Evolutionary conservation across 768 basidiomycete genomes (phyloP).

Genomic region (Epithele typhae): DNA sequence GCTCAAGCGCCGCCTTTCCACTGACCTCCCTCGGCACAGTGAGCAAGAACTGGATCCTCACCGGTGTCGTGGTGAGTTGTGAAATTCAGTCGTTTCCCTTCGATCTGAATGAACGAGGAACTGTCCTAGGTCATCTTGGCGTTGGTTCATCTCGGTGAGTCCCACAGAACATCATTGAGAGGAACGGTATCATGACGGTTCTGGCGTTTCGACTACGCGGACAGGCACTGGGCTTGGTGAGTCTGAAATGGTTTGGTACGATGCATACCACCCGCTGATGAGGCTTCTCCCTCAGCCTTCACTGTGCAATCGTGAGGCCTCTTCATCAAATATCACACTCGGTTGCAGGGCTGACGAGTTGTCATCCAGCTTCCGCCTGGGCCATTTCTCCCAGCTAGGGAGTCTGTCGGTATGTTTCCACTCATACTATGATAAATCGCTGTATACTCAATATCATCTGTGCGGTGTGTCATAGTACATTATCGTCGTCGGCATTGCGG

Average conservation of each 20-base stretch:
- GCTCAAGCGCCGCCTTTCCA: neutral
- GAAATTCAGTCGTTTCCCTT: no score
- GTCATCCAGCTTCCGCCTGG: conserved; percentile 20
- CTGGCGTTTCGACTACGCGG: neutral
- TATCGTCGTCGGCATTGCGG: conserved; percentile 39
- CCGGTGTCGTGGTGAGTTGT: conserved; percentile 37
- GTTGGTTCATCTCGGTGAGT: conserved; percentile 40
- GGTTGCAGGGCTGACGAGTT: no score
- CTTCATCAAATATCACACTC: no score
- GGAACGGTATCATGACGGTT: neutral
- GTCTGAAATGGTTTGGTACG: neutral
- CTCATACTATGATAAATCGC: no score
- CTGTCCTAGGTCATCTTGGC: conserved; percentile 41
- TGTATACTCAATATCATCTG: neutral
- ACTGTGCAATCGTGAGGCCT: conserved; percentile 38
- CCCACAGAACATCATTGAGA: neutral
- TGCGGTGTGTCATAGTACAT: conserved; percentile 40
- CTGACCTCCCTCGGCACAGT: conserved; percentile 27
- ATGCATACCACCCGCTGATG: neutral
- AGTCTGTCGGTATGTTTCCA: conserved; percentile 28
- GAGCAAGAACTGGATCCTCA: conserved; percentile 39
- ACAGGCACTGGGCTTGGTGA: conserved; percentile 21
- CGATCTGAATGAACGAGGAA: no score
- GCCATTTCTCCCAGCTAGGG: conserved; percentile 31
- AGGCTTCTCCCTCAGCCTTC: conserved; percentile 32